Evolutionary conservation across 2,329 filamentous ascomycete species (phyloP).

Genomic region (Fusarium azukiicola): DNA sequence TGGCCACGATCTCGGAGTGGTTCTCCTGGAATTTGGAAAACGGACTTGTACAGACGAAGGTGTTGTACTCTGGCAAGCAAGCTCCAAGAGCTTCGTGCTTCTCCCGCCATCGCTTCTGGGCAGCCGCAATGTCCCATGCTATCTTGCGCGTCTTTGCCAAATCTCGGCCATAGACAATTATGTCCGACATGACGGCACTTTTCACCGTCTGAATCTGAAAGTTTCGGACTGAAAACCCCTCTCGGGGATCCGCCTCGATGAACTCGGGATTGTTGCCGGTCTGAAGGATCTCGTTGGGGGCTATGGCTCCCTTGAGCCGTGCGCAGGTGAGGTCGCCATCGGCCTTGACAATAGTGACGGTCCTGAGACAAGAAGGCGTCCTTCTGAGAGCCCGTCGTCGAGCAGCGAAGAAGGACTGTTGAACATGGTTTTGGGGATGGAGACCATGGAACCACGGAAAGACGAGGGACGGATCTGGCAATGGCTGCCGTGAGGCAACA

Average conservation of each 20-base stretch:
- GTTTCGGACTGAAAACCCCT: conserved; percentile 97
- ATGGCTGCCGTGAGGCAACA: conserved; percentile 87
- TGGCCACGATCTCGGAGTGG: conserved; percentile 85
- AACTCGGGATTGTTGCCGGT: conserved; percentile 78
- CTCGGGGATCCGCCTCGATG: conserved; percentile 90
- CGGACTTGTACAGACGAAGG: conserved; percentile 85
- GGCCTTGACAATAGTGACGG: conserved; percentile 93
- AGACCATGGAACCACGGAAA: conserved; percentile 99
- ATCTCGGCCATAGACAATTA: conserved; percentile 94
- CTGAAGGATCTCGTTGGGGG: conserved; percentile 89
- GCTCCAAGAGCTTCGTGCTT: conserved; percentile 78
- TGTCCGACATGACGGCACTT: conserved; percentile 92
- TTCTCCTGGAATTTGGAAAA: conserved; percentile 87
- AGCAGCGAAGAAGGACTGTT: conserved; percentile 93
- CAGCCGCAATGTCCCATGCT: conserved; percentile 84
- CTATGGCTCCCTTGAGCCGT: conserved; percentile 92
- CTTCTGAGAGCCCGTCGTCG: conserved; percentile 85
- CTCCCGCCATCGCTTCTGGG: conserved; percentile 88
- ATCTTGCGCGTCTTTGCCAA: conserved; percentile 80
- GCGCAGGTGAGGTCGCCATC: conserved; percentile 88
- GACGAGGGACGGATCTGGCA: conserved; percentile 91
- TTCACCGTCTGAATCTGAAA: conserved; percentile 98
- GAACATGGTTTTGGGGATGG: conserved; percentile 92
- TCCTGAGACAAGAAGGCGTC: conserved; percentile 87
- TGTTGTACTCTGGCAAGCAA: conserved; percentile 86